A percentile compares a stretch with the other conserved stretches of the same genome.
phyloP scores from a whole-genome alignment of 352 stramenopile species.

The Phytopythium ostracodes region DNA sequence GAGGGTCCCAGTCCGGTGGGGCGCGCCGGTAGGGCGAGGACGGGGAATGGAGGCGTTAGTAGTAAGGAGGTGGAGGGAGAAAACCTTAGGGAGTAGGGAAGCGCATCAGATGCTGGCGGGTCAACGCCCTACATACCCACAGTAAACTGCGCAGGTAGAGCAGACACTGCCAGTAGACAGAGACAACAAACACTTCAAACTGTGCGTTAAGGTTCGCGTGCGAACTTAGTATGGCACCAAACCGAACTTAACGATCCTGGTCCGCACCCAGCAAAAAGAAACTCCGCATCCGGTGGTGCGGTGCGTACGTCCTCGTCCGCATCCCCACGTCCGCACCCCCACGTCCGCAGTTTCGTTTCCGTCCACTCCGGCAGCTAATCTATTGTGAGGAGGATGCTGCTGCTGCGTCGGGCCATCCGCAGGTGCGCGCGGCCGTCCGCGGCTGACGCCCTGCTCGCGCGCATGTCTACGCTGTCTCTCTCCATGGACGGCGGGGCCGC shows the following conservation, averaged over 20 bases:
- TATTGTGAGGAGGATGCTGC: no score
- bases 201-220: no score
- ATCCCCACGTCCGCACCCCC: neutral
- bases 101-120: no score
- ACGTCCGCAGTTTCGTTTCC: neutral
- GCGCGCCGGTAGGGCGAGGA: neutral
- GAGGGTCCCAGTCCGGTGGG: neutral
- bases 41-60: neutral
- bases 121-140: no score
- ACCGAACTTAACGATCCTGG: neutral
- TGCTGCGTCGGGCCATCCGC: neutral
- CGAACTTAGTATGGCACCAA: neutral
- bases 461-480: neutral
- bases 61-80: no score
- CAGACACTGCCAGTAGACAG: no score
- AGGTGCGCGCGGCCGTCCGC: neutral
- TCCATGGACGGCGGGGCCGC: neutral
- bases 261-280: neutral
- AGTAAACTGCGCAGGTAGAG: no score
- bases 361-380: neutral
- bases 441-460: neutral
- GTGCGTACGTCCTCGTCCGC: neutral
- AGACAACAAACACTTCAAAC: neutral
- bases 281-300: slow-evolving; percentile 2
- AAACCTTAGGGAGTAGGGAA: no score